Percentiles rank a stretch among this genome's conserved stretches.
phyloP scores from a whole-genome alignment of 2,329 filamentous ascomycete species.

The Coleophoma crateriformis region DNA sequence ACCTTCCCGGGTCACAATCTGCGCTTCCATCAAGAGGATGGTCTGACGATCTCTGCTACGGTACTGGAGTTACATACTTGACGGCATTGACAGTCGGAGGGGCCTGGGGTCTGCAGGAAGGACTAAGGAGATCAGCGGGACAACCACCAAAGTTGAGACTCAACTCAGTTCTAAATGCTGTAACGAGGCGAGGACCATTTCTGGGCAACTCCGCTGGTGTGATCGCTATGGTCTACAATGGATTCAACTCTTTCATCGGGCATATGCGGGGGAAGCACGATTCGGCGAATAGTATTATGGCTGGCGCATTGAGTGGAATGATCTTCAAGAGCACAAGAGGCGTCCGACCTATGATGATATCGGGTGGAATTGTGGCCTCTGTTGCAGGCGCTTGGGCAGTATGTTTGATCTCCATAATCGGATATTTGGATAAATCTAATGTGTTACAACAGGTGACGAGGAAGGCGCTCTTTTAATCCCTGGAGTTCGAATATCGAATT shows the following conservation, averaged over 20 bases:
- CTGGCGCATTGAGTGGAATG: slow-evolving; percentile 84
- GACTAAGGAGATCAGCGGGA: slow-evolving; percentile 69
- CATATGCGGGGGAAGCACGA: slow-evolving; percentile 82
- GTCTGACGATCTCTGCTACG: slow-evolving; percentile 97
- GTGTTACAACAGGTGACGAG: slow-evolving; percentile 38
- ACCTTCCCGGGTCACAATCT: slow-evolving; percentile 79
- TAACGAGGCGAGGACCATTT: slow-evolving; percentile 90
- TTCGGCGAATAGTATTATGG: slow-evolving; percentile 78
- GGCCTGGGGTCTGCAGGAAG: slow-evolving; percentile 88
- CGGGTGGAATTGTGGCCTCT: slow-evolving; percentile 79
- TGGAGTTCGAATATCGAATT: slow-evolving; percentile 2
- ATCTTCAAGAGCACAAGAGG: slow-evolving; percentile 96
- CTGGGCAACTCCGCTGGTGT: slow-evolving; percentile 94
- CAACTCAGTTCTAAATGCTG: slow-evolving; percentile 90
- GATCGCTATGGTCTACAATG: slow-evolving; percentile 94
- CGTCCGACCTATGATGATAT: slow-evolving; percentile 87
- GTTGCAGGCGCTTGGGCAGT: slow-evolving; percentile 89
- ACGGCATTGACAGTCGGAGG: slow-evolving; percentile 82
- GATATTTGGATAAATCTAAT: slow-evolving; percentile 11
- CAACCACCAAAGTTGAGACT: slow-evolving; percentile 85
- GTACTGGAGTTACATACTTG: slow-evolving; percentile 90
- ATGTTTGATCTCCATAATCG: slow-evolving; percentile 35
- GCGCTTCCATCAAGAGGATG: slow-evolving; percentile 92
- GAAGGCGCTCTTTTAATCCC: slow-evolving; percentile 40
- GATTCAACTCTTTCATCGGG: slow-evolving; percentile 79